Evolutionary conservation across 495 filamentous ascomycete genomes (phyloP).

Genomic region (Stereocaulon alpinum): DNA sequence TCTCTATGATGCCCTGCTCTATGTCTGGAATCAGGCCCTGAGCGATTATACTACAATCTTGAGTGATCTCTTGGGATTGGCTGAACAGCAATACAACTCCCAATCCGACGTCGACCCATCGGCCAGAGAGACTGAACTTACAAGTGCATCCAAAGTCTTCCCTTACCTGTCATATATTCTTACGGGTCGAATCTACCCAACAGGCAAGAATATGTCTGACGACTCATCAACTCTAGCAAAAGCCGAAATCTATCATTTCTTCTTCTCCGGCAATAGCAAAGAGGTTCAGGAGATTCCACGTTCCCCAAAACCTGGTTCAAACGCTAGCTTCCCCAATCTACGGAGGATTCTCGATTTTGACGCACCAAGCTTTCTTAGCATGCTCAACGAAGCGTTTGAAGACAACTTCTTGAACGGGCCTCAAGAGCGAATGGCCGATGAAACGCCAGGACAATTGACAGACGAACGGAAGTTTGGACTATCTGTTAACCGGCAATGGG

Average conservation of each 20-base stretch:
- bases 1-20: slow-evolving; percentile 91
- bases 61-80: slow-evolving; percentile 67
- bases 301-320: slow-evolving; percentile 6
- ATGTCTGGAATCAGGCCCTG: slow-evolving; percentile 90
- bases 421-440: slow-evolving; percentile 44
- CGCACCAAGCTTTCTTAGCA: slow-evolving; percentile 83
- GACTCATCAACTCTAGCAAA: slow-evolving; percentile 64
- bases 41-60: slow-evolving; percentile 84
- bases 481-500: slow-evolving; percentile 79
- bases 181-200: slow-evolving; percentile 84
- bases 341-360: slow-evolving; percentile 78
- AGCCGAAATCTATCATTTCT: slow-evolving; percentile 77
- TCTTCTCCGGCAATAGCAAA: slow-evolving; percentile 73
- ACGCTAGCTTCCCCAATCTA: slow-evolving; percentile 58
- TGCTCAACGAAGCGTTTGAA: slow-evolving; percentile 95
- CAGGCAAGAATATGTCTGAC: slow-evolving; percentile 61
- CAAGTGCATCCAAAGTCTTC: slow-evolving; percentile 81
- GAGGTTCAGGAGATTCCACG: slow-evolving; percentile 17
- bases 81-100: slow-evolving; percentile 36
- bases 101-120: slow-evolving; percentile 18
- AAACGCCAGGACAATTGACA: slow-evolving; percentile 39
- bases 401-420: slow-evolving; percentile 82
- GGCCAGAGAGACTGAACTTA: slow-evolving; percentile 27
- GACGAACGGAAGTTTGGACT: slow-evolving; percentile 57
- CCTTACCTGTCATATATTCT: slow-evolving; percentile 90